Base-by-base conservation (phyloP, 2,329 filamentous ascomycete species). In the Aspergillus bombycis region DNA sequence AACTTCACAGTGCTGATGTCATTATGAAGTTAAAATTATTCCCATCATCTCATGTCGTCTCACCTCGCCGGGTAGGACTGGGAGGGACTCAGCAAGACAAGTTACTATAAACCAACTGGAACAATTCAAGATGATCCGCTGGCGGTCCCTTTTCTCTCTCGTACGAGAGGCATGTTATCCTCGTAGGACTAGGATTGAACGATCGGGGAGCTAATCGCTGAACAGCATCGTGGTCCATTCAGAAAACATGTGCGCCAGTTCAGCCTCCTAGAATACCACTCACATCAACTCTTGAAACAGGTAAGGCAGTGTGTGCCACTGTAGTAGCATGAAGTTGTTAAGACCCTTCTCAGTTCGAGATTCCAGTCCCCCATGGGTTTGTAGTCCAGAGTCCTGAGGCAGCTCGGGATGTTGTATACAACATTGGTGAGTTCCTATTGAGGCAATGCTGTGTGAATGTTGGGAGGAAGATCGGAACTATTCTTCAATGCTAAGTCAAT, bases 321-420 rank as follows among this genome's bases (percentile, higher is more conserved):
- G n/a, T 45, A 26, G 41, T 26, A 36, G 19, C n/a, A 19, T 1
- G 32, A 23, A 28, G 4, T 21, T 56, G 2, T 26, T 23, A 7
- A 55, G 45, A 55, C 63, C 61, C 26, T 58, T 50, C 28, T 21
- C 23, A 74, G 72, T 74, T 68, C 60, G 56, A 67, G 6, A 69
- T 74, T 14, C 72, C 72, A 36, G 71, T 74, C 12, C 72, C 72
- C 8, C 32, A 67, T 14, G 72, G 72, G 32, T 67, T 65, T 54
- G 66, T 74, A 0, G 71, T 74, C 6, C 62, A 54, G 8, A 72
- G 46, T 34, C 64, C 72, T 1, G 60, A 68, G 43, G 65, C 70
- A 53, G 72, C 72, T 10, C 64, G 61, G 30, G 50, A 65, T n/a
- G 70, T 73, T 2, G 72, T 74, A n/a, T 65, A 65, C 1, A 63